Evolutionary conservation across 2,329 filamentous ascomycete species (phyloP), one percentile per base, ranked within the genome.

Genomic region (Fusarium begoniae): DNA sequence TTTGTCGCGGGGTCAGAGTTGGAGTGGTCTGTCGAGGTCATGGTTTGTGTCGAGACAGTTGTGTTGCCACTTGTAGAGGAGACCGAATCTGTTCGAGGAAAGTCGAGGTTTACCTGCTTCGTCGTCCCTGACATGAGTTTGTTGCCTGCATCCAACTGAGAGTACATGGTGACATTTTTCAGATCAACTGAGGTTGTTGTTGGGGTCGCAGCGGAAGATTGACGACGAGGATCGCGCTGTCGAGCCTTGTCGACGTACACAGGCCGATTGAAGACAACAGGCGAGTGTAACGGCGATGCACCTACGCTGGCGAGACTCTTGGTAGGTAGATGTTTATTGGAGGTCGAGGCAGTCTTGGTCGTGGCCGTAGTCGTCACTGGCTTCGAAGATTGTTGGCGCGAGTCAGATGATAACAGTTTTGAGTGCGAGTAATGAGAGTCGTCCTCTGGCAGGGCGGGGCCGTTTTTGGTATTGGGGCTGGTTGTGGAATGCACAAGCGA

Each of bases 11-110:
- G 78, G 69, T 87, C 87, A 43, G 82, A 84, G 64, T 82, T 83
- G 28, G 83, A 82, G 8, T 82, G 83, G 32, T 89, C 87, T 78
- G 83, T 85, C 38, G 87, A 87, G 51, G 84, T 82, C 83, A 87
- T 85, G 50, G 85, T 86, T 70, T 84, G 83, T 55, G 81, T 81
- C 66, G 84, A 85, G 61, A 82, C 79, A n/a, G 84, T 81, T 13
- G 84, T 82, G 71, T 80, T 81, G 62, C 82, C 84, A 69, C 86
- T 86, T 58, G 82, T 82, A 69, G 86, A 85, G 58, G 86, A 87
- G 65, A 86, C 75, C 77, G 84, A 86, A 60, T 87, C 85, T 79
- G 83, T 80, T 75, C 85, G 84, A 71, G 81, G 72, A 67, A 81
- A 81, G 65, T 79, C 76, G 60, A 80, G 79, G 63, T 78, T 82